Percentiles rank a stretch among this genome's conserved stretches.
Evolutionary conservation across 1,284 basidiomycete genomes (phyloP).

Genomic region (Malassezia sympodialis): DNA sequence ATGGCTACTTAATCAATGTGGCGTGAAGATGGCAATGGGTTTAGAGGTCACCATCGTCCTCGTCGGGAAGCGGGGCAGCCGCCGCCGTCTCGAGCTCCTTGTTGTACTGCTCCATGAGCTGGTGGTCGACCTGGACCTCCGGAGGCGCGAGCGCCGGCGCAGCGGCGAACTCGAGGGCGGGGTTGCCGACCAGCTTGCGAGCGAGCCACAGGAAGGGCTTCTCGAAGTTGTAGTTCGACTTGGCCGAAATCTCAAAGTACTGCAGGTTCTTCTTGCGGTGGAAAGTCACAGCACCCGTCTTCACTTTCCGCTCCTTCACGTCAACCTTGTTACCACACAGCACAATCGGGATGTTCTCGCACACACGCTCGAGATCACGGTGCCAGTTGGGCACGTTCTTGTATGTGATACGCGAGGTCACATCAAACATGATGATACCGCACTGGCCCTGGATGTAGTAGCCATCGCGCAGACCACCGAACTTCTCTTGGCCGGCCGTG

Average conservation of each 20-base stretch:
- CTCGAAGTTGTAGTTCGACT: constrained; percentile 99
- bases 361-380: constrained; percentile 97
- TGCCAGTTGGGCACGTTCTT: constrained; percentile 99
- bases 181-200: constrained; percentile 91
- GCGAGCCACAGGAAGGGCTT: constrained; percentile 99
- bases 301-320: constrained; percentile 99
- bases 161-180: constrained; percentile 83
- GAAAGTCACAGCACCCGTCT: constrained; percentile 96
- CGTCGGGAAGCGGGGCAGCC: constrained; percentile 53
- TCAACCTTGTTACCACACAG: constrained; percentile 99
- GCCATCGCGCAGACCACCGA: constrained; percentile 51
- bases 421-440: constrained; percentile 99
- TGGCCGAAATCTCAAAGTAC: constrained; percentile 99
- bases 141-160: constrained; percentile 91
- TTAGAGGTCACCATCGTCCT: constrained; percentile 51
- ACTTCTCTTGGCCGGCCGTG: constrained; percentile 99
- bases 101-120: constrained; percentile 73
- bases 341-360: constrained; percentile 98
- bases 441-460: constrained; percentile 65
- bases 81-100: constrained; percentile 60
- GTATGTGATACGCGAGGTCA: constrained; percentile 98
- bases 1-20: not conserved
- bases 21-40: not conserved
- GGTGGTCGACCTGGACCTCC: constrained; percentile 74
- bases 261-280: constrained; percentile 99